Conservation (phyloP, 2,329 filamentous ascomycete genomes). For the Cytospora piceicola region DNA sequence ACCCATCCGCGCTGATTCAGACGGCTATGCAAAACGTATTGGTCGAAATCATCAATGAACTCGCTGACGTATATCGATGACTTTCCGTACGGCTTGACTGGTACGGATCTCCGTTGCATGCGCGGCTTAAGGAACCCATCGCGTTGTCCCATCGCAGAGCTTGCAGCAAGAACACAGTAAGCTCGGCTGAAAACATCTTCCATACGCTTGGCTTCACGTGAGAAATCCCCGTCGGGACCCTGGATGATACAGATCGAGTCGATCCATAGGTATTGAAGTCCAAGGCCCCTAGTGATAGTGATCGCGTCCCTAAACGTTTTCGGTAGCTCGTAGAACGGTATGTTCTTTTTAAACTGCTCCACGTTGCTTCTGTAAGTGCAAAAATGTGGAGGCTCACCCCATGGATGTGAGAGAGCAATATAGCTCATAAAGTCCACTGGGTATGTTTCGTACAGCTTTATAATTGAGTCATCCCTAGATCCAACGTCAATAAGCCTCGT, state of each 20-base stretch:
- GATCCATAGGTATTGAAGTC: conserved; percentile 33
- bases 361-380: conserved; percentile 24
- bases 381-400: conserved; percentile 32
- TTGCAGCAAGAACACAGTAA: conserved; percentile 36
- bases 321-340: conserved; percentile 21
- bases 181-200: conserved; percentile 36
- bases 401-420: conserved; percentile 35
- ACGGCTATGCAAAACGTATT: conserved; percentile 38
- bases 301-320: conserved; percentile 32
- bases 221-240: conserved; percentile 32
- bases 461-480: not conserved
- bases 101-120: conserved; percentile 14
- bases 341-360: conserved; percentile 2
- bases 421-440: conserved; percentile 21
- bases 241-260: conserved; percentile 36
- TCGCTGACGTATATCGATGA: conserved; percentile 35
- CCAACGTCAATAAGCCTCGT: conserved; percentile 34
- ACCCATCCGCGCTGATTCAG: conserved; percentile 46
- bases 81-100: conserved; percentile 5
- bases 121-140: conserved; percentile 35
- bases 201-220: conserved; percentile 35
- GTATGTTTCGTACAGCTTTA: conserved; percentile 24
- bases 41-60: conserved; percentile 40
- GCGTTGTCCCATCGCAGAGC: conserved; percentile 21
- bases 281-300: conserved; percentile 26